phyloP scores from a whole-genome alignment of 2,329 filamentous ascomycete species.

The Aspergillus vadensis region DNA sequence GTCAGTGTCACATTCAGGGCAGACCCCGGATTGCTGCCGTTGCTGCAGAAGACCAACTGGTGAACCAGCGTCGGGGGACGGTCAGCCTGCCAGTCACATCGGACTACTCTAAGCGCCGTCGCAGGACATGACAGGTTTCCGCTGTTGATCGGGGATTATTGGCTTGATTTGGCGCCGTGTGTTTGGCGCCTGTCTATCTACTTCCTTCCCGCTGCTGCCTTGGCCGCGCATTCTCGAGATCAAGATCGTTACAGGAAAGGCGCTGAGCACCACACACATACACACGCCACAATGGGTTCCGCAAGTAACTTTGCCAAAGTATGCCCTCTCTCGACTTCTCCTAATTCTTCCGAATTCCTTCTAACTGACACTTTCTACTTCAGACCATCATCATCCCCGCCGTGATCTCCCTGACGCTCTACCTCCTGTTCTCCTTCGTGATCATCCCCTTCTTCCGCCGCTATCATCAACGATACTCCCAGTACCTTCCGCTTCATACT shows the following conservation, averaged over 20 bases:
- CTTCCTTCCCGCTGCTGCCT: background rate
- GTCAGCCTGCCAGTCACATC: background rate
- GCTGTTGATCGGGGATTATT: background rate
- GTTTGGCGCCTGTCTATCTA: background rate
- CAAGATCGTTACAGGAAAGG: background rate
- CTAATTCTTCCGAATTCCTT: background rate
- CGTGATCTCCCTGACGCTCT: conserved; percentile 68
- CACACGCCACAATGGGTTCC: conserved; percentile 31
- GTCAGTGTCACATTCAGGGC: too few species aligned
- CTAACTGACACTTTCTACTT: conserved; percentile 6
- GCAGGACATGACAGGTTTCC: background rate
- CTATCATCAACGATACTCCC: conserved; percentile 70
- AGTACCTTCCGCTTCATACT: conserved; percentile 70
- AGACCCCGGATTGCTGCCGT: background rate
- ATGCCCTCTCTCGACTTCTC: background rate
- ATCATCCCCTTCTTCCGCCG: conserved; percentile 69
- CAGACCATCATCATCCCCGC: conserved; percentile 73
- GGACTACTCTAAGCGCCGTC: background rate
- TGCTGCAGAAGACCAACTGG: too few species aligned
- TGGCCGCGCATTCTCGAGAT: background rate
- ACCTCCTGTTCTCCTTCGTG: conserved; percentile 65
- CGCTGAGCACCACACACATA: background rate
- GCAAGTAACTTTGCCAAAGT: conserved; percentile 36
- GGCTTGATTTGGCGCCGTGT: background rate
- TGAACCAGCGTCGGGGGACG: background rate